Percentiles rank a stretch among this genome's conserved stretches.
phyloP scores from a whole-genome alignment of 129 eudicot genomes.

The Saposhnikovia divaricata region DNA sequence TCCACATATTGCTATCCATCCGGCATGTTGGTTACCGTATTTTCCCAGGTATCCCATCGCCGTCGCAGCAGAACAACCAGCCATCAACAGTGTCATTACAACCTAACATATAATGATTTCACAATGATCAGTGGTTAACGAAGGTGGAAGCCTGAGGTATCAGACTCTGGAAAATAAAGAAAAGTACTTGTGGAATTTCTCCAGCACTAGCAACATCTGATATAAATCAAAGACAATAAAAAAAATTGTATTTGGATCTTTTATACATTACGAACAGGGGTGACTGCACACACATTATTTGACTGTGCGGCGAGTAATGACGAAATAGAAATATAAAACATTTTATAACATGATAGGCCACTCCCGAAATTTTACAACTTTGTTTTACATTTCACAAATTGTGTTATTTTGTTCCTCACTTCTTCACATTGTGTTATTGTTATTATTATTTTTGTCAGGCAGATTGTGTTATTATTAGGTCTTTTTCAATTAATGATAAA shows the following conservation, averaged over 20 bases:
- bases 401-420: not conserved
- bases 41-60: slow-evolving; percentile 45
- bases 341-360: too few relatives aligned
- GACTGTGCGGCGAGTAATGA: too few relatives aligned
- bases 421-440: not conserved
- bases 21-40: slow-evolving; percentile 47
- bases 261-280: too few relatives aligned
- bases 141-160: not conserved
- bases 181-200: too few relatives aligned
- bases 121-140: not conserved
- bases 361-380: not conserved
- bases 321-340: too few relatives aligned
- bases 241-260: too few relatives aligned
- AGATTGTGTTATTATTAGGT: not conserved
- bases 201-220: too few relatives aligned
- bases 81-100: slow-evolving; percentile 28
- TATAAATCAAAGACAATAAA: too few relatives aligned
- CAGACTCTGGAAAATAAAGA: too few relatives aligned
- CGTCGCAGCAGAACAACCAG: slow-evolving; percentile 44
- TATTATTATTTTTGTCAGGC: not conserved
- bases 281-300: too few relatives aligned
- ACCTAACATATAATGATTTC: slow-evolving; percentile 11
- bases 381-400: not conserved
- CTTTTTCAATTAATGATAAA: too few relatives aligned
- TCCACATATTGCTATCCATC: slow-evolving; percentile 53